Percentiles rank a stretch among this genome's conserved stretches.
Evolutionary conservation across 352 stramenopile genomes (phyloP).

Genomic region (Phytophthora litchii): DNA sequence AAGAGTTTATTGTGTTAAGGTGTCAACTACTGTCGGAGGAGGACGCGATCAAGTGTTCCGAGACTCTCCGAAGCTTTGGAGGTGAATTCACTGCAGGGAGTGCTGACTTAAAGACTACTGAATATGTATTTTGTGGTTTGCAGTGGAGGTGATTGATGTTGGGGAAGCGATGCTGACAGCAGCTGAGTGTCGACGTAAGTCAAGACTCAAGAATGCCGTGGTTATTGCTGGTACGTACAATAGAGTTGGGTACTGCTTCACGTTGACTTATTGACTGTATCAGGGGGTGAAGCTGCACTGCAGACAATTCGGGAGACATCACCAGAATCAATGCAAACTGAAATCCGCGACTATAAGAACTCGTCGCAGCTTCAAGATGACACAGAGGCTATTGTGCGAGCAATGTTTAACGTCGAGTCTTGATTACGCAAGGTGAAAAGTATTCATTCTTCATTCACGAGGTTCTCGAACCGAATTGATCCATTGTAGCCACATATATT

Average conservation of each 20-base stretch:
- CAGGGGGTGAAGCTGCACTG: conserved; percentile 36
- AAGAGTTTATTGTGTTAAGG: conserved; percentile 8
- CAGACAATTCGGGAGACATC: conserved; percentile 25
- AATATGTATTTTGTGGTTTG: background rate
- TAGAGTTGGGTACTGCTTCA: background rate
- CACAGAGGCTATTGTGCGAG: conserved; percentile 30
- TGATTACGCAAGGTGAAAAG: conserved; percentile 9
- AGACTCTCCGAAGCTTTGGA: conserved; percentile 39
- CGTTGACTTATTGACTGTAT: background rate
- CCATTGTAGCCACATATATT: conserved; percentile 17
- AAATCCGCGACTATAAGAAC: conserved; percentile 30
- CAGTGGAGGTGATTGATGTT: conserved; percentile 43
- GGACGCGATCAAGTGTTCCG: conserved; percentile 29
- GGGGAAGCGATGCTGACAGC: conserved; percentile 29
- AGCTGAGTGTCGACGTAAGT: background rate
- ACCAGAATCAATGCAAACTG: conserved; percentile 17
- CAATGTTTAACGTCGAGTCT: conserved; percentile 31
- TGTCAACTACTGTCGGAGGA: conserved; percentile 36
- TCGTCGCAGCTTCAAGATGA: conserved; percentile 37
- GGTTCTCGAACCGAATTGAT: conserved; percentile 10
- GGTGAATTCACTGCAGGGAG: conserved; percentile 10
- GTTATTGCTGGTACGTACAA: conserved; percentile 28
- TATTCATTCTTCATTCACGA: conserved; percentile 11
- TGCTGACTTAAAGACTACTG: background rate
- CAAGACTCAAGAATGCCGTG: conserved; percentile 1